Evolutionary conservation across 164 flowering plant genomes (phyloP), one percentile per base, ranked within the genome.

Genomic region (Stephania japonica): DNA sequence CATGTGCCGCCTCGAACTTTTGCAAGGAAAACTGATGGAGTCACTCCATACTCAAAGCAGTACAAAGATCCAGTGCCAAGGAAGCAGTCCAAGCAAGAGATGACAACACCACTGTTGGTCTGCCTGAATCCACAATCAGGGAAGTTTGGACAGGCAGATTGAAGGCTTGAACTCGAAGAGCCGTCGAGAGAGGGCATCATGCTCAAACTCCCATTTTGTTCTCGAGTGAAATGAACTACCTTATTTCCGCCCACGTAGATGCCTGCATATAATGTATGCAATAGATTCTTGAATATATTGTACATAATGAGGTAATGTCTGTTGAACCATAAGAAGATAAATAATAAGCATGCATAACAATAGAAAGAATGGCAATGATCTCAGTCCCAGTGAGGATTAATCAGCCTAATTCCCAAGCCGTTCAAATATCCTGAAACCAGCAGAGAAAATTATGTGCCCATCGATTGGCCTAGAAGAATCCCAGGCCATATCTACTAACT

Each of bases 1-100:
- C 99, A 96, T 4, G 97, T 91, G 27, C 99, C 99, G n/a, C 99
- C 99, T 44, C 98, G 88, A 18, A 96, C 80, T 83, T 86, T 90
- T 70, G 97, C 85, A 13, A 93, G 83, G 83, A 93, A 96, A 67
- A 81, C 79, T 0, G 92, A 82, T 13, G 94, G 91, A 24, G 82
- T 53, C 3, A 86, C 98, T 67, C 87, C 97, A 72, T 93, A 96
- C 68, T 96, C 90, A 38, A 96, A 96, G 81, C 83, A 79, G 77
- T 96, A 88, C 8, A 89, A 86, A 12, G 86, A 83, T 69, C 99
- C 98, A 19, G 76, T 84, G 67, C 85, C 78, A 12, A 93, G 93
- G 81, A 96, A 96, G 83, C 99, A 96, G 75, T 93, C 95, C 72
- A 96, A 80, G 81, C 99, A 96, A 25, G 97, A 81, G 53, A 96